Base-by-base conservation (phyloP, 1,284 basidiomycete species). In the Apiotrichum gracile region DNA sequence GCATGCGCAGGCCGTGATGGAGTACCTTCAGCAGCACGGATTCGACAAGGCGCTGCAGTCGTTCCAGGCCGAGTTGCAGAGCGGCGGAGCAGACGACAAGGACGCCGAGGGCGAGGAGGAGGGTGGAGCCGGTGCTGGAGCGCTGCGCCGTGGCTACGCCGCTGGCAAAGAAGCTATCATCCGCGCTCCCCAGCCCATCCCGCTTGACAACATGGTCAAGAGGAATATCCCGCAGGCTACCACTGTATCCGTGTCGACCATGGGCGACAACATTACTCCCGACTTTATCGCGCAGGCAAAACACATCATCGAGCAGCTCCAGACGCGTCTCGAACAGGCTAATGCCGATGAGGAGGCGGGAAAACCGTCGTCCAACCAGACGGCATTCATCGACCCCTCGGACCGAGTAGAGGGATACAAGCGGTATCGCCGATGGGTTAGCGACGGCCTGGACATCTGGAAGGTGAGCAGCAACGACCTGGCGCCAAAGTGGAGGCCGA, bases 11-110 rank as follows among this genome's bases (percentile, higher is more conserved):
- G 77, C 86, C 14, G 83, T 96, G 39, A 77, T 91, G 57, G 88
- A 92, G 52, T 97, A 94, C 72, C 80, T 96, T 45, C 85, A 85
- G 50, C 78, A 84, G 25, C 82, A 91, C 47, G 92, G 93, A 5
- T 86, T 91, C 73, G 79, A 81, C 63, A 79, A 81, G 40, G 88
- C 88, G 13, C 87, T 90, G 69, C 82, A 85, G 55, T 83, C 83
- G 31, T 79, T 92, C 62, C 78, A 83, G 26, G 83, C 85, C 43
- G 82, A 86, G 33, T 76, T 92, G 26, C 83, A 74, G 19, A 72
- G 67, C 10, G 77, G 77, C 33, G 74, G 76, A 52, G 79, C 80
- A 57, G 78, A 80, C 57, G 78, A 78, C 34, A 83, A 82, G 57
- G 78, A 79, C 35, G 64, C 54, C 14, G 73, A 64, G 31, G 65